phyloP scores from a whole-genome alignment of 1,284 basidiomycete species.

The Ustilago bromivora region DNA sequence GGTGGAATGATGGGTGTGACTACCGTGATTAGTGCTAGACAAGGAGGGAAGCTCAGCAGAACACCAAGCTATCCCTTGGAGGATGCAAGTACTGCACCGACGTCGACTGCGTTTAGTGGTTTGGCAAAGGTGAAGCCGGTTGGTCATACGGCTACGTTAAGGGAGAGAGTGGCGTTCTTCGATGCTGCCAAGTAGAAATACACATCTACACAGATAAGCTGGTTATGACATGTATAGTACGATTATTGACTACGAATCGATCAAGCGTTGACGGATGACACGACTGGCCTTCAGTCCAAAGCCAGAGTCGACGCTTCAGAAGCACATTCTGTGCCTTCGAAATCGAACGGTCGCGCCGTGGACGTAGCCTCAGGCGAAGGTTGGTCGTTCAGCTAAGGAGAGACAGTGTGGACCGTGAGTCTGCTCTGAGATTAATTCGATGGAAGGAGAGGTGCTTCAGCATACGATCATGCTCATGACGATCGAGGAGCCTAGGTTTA shows the following conservation, averaged over 20 bases:
- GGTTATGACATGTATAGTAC: neutral
- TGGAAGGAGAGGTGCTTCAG: too few species aligned
- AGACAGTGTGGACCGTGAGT: too few species aligned
- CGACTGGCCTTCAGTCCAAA: too few species aligned
- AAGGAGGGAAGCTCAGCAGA: slow-evolving; percentile 20
- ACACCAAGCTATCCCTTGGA: slow-evolving; percentile 27
- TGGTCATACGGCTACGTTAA: slow-evolving; percentile 38
- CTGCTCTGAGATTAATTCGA: too few species aligned
- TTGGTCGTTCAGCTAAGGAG: too few species aligned
- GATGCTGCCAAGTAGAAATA: slow-evolving; percentile 36
- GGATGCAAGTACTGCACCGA: neutral
- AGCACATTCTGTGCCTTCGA: too few species aligned
- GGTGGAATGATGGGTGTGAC: slow-evolving; percentile 4
- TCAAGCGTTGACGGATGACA: neutral
- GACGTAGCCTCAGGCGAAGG: too few species aligned
- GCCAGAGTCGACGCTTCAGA: too few species aligned
- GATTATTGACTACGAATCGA: neutral
- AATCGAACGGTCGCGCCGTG: too few species aligned
- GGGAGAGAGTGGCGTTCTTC: slow-evolving; percentile 60
- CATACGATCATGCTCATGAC: too few species aligned
- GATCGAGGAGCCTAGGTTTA: too few species aligned
- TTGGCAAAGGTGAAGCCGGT: slow-evolving; percentile 32
- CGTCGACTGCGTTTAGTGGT: slow-evolving; percentile 30
- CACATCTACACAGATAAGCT: neutral
- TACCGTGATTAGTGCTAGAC: slow-evolving; percentile 16